A percentile compares a stretch with the other conserved stretches of the same genome.
Evolutionary conservation across 192 early-diverging fungal species (phyloP).

Genomic region (Umbelopsis sp.): DNA sequence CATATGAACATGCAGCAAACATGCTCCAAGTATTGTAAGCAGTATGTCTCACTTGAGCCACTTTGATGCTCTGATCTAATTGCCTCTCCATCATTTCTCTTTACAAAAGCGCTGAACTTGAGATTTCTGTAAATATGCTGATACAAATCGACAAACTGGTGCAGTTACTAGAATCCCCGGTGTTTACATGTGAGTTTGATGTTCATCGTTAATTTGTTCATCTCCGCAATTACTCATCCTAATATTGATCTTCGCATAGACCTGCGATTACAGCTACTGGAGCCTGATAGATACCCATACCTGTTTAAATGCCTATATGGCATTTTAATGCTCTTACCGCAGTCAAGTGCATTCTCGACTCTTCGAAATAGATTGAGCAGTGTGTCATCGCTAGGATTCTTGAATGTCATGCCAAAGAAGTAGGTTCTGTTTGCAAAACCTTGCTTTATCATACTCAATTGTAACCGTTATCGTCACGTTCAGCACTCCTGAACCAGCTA

Average conservation of each 20-base stretch:
- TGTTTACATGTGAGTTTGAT: constrained; percentile 79
- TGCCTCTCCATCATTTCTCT: background rate
- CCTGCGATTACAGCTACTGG: constrained; percentile 90
- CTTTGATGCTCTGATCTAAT: too few relatives aligned
- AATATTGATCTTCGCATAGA: constrained; percentile 41
- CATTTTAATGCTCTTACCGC: constrained; percentile 95
- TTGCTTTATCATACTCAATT: background rate
- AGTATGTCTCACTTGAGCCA: background rate
- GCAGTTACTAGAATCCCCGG: constrained; percentile 95
- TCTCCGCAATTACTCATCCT: background rate
- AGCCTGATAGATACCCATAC: constrained; percentile 87
- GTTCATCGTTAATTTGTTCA: background rate
- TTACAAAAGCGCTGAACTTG: constrained; percentile 75
- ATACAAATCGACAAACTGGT: constrained; percentile 99
- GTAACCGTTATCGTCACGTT: too few relatives aligned
- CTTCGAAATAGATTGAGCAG: constrained; percentile 90
- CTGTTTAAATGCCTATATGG: constrained; percentile 95
- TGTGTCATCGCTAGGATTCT: constrained; percentile 70
- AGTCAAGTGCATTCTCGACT: constrained; percentile 95
- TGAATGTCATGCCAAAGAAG: constrained; percentile 61
- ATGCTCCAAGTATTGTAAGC: constrained; percentile 80
- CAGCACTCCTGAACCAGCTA: constrained; percentile 3
- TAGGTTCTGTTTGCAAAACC: constrained; percentile 17
- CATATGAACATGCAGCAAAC: constrained; percentile 88
- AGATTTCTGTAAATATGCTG: constrained; percentile 91